Percentiles rank a stretch among this genome's conserved stretches.
phyloP scores from a whole-genome alignment of 306 rosid species.

The Citrullus colocynthis region DNA sequence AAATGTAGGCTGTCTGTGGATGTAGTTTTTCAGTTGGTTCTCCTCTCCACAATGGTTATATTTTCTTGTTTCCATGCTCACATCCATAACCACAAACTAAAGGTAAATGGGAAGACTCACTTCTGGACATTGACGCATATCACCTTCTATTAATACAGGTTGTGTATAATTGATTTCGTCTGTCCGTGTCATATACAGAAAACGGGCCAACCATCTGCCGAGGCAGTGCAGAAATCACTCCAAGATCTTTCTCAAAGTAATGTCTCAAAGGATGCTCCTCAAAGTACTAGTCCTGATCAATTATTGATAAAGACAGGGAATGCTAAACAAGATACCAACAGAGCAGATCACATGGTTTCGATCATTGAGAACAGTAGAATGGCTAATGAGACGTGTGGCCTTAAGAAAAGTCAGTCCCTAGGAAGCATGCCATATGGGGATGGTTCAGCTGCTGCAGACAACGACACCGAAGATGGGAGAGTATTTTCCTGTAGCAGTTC shows the following conservation, averaged over 20 bases:
- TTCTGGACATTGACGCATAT: background rate
- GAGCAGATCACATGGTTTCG: slow-evolving; percentile 23
- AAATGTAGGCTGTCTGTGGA: slow-evolving; percentile 3
- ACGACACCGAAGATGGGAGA: slow-evolving; percentile 28
- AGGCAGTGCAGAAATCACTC: slow-evolving; percentile 30
- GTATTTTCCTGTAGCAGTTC: slow-evolving; percentile 10
- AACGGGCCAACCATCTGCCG: slow-evolving; percentile 32
- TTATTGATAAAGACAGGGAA: slow-evolving; percentile 8
- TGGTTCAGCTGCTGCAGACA: slow-evolving; percentile 16
- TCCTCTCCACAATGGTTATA: slow-evolving; percentile 43
- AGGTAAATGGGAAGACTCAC: slow-evolving; percentile 38
- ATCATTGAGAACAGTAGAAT: slow-evolving; percentile 15
- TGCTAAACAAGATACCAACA: slow-evolving; percentile 15
- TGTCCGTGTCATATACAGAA: slow-evolving; percentile 43
- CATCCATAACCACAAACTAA: slow-evolving; percentile 36
- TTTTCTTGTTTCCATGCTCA: slow-evolving; percentile 69
- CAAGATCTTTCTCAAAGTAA: slow-evolving; percentile 28
- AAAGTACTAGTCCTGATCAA: slow-evolving; percentile 13
- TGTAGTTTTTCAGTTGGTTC: slow-evolving; percentile 24
- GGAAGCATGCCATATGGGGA: slow-evolving; percentile 43
- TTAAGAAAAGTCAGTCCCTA: slow-evolving; percentile 55
- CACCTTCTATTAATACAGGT: background rate
- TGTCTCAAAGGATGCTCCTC: slow-evolving; percentile 18
- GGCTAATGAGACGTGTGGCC: slow-evolving; percentile 10
- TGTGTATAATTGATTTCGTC: background rate